Percentiles rank a stretch among this genome's conserved stretches.
These are phyloP conservation scores for Colletotrichum sp. DNA, from an alignment of 2,329 filamentous ascomycete species.

Conservation along the genomic window DNA sequence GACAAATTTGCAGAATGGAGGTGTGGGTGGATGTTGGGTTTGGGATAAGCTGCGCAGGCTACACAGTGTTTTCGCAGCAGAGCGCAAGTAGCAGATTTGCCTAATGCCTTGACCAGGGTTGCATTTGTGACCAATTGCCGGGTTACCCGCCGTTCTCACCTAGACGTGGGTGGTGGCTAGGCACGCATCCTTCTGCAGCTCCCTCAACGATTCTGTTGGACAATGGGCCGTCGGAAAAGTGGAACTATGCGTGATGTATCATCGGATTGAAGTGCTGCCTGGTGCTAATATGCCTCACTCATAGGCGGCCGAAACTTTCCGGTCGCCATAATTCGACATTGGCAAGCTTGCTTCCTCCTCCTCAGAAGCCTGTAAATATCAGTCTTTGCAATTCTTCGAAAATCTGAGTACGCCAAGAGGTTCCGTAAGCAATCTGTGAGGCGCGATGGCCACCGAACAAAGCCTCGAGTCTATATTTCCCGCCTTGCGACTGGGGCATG, in stretches of 20 bases:
- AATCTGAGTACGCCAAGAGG: background rate
- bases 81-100: background rate
- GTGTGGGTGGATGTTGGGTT: background rate
- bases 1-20: background rate
- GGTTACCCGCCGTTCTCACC: background rate
- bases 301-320: background rate
- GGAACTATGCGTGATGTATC: background rate
- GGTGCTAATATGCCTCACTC: background rate
- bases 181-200: background rate
- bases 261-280: background rate
- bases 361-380: background rate
- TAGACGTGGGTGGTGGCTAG: background rate
- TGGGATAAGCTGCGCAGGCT: too few relatives aligned
- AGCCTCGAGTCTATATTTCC: background rate
- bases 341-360: background rate
- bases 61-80: background rate
- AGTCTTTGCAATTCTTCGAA: background rate
- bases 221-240: background rate
- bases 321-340: background rate
- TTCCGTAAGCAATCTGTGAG: background rate
- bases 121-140: background rate
- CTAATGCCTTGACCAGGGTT: background rate
- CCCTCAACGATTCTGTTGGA: background rate
- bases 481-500: background rate
- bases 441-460: background rate